Percentiles rank a stretch among this genome's conserved stretches.
phyloP scores from a whole-genome alignment of 768 basidiomycete species.

The Tremella yokohamensis region DNA sequence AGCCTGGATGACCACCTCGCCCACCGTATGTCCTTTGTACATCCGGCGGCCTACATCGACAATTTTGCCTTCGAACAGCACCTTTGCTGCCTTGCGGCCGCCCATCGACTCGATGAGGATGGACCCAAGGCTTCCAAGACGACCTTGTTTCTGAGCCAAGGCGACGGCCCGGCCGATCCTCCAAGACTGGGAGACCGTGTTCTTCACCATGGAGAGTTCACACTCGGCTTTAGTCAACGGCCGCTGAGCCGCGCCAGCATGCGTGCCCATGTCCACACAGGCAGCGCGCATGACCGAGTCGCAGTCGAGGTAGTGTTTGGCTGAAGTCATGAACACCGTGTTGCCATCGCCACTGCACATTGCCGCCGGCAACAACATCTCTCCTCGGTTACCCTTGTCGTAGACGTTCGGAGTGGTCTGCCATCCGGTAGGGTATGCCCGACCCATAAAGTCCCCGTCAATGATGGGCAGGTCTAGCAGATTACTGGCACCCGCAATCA shows the following conservation, averaged over 20 bases:
- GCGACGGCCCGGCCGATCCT: conserved; percentile 60
- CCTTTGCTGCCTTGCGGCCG: conserved; percentile 29
- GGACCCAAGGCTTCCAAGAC: conserved; percentile 43
- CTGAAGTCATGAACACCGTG: conserved; percentile 54
- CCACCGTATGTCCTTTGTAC: conserved; percentile 49
- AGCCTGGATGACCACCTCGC: conserved; percentile 43
- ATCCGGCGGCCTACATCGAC: conserved; percentile 56
- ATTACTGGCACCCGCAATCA: conserved; percentile 30
- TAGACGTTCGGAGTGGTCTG: conserved; percentile 40
- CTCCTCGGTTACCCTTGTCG: conserved; percentile 15
- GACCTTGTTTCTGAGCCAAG: conserved; percentile 22
- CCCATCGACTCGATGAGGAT: conserved; percentile 51
- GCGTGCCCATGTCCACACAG: conserved; percentile 59
- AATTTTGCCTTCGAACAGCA: conserved; percentile 64
- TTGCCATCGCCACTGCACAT: conserved; percentile 53
- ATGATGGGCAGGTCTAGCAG: conserved; percentile 33
- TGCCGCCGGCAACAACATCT: conserved; percentile 50
- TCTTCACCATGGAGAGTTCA: conserved; percentile 53
- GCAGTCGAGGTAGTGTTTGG: conserved; percentile 54
- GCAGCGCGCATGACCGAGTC: conserved; percentile 56
- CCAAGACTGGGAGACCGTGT: conserved; percentile 63
- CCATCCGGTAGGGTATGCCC: conserved; percentile 49
- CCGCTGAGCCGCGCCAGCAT: conserved; percentile 55
- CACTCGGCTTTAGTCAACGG: conserved; percentile 53
- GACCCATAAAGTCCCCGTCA: conserved; percentile 45